Percentiles rank a stretch among this genome's conserved stretches.
These are phyloP conservation scores for Aspergillus ellipticus DNA, from an alignment of 495 filamentous ascomycete species.

Conservation along the genomic window DNA sequence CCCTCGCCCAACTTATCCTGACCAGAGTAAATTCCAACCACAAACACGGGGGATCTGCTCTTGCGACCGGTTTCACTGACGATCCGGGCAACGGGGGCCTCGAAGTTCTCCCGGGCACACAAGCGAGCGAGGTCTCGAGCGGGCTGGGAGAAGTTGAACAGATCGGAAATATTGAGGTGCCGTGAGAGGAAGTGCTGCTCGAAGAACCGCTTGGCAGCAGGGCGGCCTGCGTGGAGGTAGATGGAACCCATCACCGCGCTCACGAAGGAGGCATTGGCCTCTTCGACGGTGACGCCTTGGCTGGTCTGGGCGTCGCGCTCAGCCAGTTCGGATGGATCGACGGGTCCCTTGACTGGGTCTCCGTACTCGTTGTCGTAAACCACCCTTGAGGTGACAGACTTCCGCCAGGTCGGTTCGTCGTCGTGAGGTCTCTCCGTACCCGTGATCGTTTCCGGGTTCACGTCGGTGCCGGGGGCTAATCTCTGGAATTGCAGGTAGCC, in stretches of 20 bases:
- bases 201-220: constrained; percentile 74
- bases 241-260: constrained; percentile 78
- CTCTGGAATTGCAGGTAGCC: constrained; percentile 81
- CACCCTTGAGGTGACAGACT: constrained; percentile 65
- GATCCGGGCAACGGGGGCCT: constrained; percentile 78
- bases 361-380: constrained; percentile 81
- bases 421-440: constrained; percentile 38
- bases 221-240: constrained; percentile 71
- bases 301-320: constrained; percentile 14
- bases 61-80: constrained; percentile 82
- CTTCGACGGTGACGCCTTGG: constrained; percentile 39
- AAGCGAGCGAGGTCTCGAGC: constrained; percentile 74
- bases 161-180: constrained; percentile 64
- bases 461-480: constrained; percentile 53
- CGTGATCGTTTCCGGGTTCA: constrained; percentile 14
- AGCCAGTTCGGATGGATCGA: constrained; percentile 15
- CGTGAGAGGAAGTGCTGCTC: constrained; percentile 76
- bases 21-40: constrained; percentile 92
- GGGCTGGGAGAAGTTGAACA: constrained; percentile 83
- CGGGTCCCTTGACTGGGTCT: constrained; percentile 42
- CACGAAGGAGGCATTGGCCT: constrained; percentile 63
- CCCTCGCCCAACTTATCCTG: constrained; percentile 87
- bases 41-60: constrained; percentile 80
- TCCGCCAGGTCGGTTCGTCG: constrained; percentile 57
- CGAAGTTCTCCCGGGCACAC: constrained; percentile 86